These are phyloP conservation scores for Diutina mesorugosa DNA, from an alignment of 1,139 yeast species.

Conservation along the genomic window DNA sequence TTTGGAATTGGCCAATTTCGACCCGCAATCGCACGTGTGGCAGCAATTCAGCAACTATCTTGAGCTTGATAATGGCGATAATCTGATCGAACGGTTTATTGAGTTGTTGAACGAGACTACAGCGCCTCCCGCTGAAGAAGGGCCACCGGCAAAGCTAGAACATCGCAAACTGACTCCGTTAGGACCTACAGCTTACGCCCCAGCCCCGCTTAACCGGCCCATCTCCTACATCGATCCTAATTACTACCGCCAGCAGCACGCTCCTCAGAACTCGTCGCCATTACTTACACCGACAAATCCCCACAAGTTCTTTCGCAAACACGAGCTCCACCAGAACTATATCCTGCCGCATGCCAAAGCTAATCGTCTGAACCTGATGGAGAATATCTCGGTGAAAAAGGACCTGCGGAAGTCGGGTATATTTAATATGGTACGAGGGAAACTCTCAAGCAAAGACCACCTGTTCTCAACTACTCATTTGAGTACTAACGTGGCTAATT, in stretches of 20 bases:
- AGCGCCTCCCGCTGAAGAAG: background rate
- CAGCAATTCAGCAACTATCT: conserved; percentile 30
- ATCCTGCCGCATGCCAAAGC: conserved; percentile 27
- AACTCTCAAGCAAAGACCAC: background rate
- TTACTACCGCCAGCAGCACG: background rate
- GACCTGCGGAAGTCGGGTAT: background rate
- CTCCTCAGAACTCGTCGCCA: background rate
- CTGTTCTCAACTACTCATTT: background rate
- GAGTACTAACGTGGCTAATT: background rate
- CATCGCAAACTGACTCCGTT: background rate
- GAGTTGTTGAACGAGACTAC: conserved; percentile 11
- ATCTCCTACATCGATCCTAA: background rate
- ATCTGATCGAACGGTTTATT: conserved; percentile 45
- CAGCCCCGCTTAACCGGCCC: background rate
- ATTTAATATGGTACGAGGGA: background rate
- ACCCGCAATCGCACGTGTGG: conserved; percentile 35
- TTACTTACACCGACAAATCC: conserved; percentile 9
- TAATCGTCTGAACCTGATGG: conserved; percentile 25
- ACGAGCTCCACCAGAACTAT: conserved; percentile 2
- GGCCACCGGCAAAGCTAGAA: background rate
- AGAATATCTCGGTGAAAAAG: conserved; percentile 2
- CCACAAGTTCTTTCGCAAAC: conserved; percentile 41
- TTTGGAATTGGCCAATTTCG: conserved; percentile 57
- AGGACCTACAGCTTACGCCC: background rate
- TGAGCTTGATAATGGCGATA: conserved; percentile 25